These are phyloP conservation scores for Paecilomyces sp. DNA, from an alignment of 2,329 filamentous ascomycete species.

Conservation along the genomic window DNA sequence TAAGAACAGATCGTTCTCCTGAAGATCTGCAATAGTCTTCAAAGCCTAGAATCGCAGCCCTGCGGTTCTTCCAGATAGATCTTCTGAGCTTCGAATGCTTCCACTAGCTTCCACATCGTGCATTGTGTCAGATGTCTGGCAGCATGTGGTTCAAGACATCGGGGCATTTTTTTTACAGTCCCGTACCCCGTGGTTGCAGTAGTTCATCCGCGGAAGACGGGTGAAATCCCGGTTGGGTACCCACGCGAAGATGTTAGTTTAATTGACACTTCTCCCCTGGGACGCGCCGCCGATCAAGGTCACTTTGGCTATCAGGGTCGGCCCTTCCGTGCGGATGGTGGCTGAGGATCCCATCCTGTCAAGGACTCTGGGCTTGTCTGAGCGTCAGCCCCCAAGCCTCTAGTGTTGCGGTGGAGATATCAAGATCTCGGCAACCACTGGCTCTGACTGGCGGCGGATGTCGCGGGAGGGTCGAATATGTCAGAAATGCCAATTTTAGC, in stretches of 20 bases:
- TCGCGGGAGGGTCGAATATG: neutral
- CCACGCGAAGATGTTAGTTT: neutral
- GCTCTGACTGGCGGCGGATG: neutral
- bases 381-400: neutral
- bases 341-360: neutral
- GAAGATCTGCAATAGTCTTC: neutral
- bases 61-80: neutral
- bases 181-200: neutral
- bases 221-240: neutral
- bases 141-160: neutral
- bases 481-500: neutral
- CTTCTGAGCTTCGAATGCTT: neutral
- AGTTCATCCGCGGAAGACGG: neutral
- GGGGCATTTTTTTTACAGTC: neutral
- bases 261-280: neutral
- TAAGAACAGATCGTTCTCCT: neutral
- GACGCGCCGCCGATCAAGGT: neutral
- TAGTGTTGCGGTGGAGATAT: neutral
- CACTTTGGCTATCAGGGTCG: neutral
- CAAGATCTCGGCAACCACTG: neutral
- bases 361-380: neutral
- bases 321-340: neutral
- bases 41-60: neutral
- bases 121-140: neutral
- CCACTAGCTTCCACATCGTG: neutral